Conservation (phyloP, 2,329 filamentous ascomycete genomes). For the Verticillium alfalfae region DNA sequence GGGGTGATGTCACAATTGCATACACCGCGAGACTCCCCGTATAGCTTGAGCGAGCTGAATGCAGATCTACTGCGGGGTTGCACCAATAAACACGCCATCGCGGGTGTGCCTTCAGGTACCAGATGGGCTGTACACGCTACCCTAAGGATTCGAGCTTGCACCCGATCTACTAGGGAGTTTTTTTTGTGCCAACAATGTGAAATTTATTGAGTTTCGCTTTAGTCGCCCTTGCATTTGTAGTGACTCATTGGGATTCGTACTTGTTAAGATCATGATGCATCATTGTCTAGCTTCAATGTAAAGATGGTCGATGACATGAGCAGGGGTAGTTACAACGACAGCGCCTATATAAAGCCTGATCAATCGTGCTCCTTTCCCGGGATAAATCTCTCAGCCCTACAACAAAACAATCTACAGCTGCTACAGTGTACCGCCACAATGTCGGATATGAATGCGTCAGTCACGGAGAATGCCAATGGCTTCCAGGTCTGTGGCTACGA, state of each 20-base stretch:
- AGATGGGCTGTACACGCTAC: not conserved
- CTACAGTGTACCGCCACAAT: constrained; percentile 31
- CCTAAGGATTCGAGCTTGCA: not conserved
- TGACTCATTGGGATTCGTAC: not conserved
- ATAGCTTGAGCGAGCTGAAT: not conserved
- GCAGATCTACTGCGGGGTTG: not conserved
- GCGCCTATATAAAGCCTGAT: not conserved
- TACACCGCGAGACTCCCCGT: not conserved
- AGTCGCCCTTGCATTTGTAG: not conserved
- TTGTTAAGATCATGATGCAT: not conserved
- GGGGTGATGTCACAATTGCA: not conserved
- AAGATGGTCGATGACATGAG: too few relatives aligned
- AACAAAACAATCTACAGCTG: too few relatives aligned
- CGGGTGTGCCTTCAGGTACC: not conserved
- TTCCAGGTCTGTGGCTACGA: constrained; percentile 70
- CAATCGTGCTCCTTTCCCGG: too few relatives aligned
- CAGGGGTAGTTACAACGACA: not conserved
- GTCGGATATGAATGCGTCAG: constrained; percentile 65
- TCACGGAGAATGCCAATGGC: constrained; percentile 56
- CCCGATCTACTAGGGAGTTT: not conserved
- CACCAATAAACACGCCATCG: not conserved
- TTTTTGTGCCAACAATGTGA: not conserved
- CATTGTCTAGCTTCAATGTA: not conserved
- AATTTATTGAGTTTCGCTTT: not conserved
- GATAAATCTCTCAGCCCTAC: too few relatives aligned